Conservation (phyloP, 495 filamentous ascomycete genomes). For the Neurospora sp. region DNA sequence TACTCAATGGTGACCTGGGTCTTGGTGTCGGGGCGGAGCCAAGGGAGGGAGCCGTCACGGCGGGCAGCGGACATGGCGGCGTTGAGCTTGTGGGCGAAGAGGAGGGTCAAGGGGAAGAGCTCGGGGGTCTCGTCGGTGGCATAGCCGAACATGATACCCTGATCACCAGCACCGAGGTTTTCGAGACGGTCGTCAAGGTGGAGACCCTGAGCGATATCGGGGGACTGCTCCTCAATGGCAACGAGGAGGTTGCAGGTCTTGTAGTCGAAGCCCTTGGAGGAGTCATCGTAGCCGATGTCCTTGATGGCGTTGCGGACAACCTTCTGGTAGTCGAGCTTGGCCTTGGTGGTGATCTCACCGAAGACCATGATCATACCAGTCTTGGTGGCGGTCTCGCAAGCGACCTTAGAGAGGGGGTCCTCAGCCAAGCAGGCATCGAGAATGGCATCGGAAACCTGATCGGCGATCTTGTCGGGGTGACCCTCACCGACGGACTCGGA, state of each 20-base stretch:
- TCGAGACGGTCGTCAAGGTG: conserved; percentile 94
- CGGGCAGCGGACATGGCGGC: conserved; percentile 80
- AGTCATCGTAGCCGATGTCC: conserved; percentile 96
- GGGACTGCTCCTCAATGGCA: conserved; percentile 98
- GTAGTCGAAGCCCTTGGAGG: conserved; percentile 98
- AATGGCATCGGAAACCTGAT: conserved; percentile 96
- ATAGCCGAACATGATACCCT: conserved; percentile 99
- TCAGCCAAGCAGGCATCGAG: conserved; percentile 93
- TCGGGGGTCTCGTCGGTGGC: conserved; percentile 98
- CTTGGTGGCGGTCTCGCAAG: conserved; percentile 99
- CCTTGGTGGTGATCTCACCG: conserved; percentile 97
- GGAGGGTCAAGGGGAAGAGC: conserved; percentile 84
- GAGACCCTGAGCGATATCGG: conserved; percentile 97
- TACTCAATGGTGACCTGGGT: conserved; percentile 99
- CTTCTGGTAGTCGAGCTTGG: conserved; percentile 93
- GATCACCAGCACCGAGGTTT: conserved; percentile 97
- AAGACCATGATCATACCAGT: conserved; percentile 99
- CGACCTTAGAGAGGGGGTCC: conserved; percentile 96
- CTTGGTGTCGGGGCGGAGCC: conserved; percentile 98
- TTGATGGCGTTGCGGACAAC: conserved; percentile 91
- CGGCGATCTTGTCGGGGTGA: conserved; percentile 96
- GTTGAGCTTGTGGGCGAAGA: conserved; percentile 94
- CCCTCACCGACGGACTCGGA: conserved; percentile 98
- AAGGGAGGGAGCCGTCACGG: conserved; percentile 76
- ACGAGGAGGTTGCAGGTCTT: conserved; percentile 98